Conservation (phyloP, 495 filamentous ascomycete species). For the Trichoderma parareesei region DNA sequence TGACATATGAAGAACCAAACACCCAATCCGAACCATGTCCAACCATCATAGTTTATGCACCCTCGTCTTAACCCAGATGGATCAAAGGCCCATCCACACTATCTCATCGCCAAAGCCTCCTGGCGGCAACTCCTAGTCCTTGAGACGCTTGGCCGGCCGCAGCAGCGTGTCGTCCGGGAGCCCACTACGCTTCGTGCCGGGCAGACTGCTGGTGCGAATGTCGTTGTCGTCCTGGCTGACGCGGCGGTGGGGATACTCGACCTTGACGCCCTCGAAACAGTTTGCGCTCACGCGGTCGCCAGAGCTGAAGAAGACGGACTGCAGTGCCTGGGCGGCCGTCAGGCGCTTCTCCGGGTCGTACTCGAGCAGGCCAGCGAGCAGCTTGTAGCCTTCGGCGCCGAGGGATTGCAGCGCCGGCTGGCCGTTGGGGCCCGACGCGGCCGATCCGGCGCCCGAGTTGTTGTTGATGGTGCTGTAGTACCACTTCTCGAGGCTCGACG, state of each 20-base stretch:
- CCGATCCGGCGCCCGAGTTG: conserved; percentile 17
- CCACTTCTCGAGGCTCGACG: conserved; percentile 46
- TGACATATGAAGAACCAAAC: neutral
- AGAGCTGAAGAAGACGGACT: conserved; percentile 76
- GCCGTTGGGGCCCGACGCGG: conserved; percentile 17
- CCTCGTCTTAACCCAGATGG: neutral
- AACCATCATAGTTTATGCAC: neutral
- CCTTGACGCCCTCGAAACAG: conserved; percentile 83
- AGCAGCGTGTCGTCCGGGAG: conserved; percentile 74
- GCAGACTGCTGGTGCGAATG: conserved; percentile 75
- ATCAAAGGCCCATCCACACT: neutral
- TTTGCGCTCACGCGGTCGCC: conserved; percentile 60
- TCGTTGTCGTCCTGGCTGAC: conserved; percentile 94
- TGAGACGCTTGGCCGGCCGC: conserved; percentile 57
- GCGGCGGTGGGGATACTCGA: conserved; percentile 80
- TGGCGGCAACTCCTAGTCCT: conserved; percentile 35
- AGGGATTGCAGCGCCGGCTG: conserved; percentile 39
- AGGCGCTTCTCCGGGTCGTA: conserved; percentile 88
- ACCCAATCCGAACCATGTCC: neutral
- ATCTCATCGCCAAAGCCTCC: conserved; percentile 18
- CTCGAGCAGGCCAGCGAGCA: conserved; percentile 73
- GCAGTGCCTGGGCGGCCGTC: conserved; percentile 74
- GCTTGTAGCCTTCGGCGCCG: conserved; percentile 67
- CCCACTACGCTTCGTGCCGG: conserved; percentile 86
- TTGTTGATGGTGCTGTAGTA: conserved; percentile 46